These are phyloP conservation scores for Tremellales sp. DNA, from an alignment of 1,284 basidiomycete genomes.

Conservation along the genomic window DNA sequence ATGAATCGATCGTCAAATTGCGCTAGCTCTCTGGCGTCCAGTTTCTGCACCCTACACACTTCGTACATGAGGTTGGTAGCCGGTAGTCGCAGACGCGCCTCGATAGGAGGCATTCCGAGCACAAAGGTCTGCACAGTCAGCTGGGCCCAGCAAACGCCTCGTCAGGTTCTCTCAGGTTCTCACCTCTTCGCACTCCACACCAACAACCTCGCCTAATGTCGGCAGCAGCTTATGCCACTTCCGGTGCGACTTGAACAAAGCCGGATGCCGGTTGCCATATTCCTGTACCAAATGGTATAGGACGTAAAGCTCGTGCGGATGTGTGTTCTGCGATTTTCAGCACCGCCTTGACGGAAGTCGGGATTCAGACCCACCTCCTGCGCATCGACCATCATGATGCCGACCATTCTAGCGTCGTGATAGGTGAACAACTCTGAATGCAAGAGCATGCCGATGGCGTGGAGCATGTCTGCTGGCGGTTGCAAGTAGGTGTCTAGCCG, in stretches of 20 bases:
- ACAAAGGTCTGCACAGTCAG: conserved; percentile 27
- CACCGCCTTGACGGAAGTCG: background rate
- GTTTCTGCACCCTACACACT: conserved; percentile 80
- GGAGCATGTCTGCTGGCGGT: conserved; percentile 70
- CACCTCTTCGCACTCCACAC: conserved; percentile 45
- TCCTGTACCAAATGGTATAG: conserved; percentile 71
- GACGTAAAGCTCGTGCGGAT: conserved; percentile 79
- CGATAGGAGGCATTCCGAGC: conserved; percentile 58
- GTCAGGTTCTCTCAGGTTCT: conserved; percentile 5
- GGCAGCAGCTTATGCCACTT: conserved; percentile 79
- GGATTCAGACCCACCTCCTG: conserved; percentile 59
- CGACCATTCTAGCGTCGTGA: conserved; percentile 84
- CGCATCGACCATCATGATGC: conserved; percentile 63
- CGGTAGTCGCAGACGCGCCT: conserved; percentile 68
- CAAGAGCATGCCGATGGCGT: conserved; percentile 69
- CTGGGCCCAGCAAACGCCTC: background rate
- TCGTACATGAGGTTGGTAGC: conserved; percentile 79
- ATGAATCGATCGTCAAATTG: conserved; percentile 81
- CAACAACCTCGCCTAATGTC: conserved; percentile 59
- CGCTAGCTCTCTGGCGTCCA: conserved; percentile 64
- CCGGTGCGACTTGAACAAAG: conserved; percentile 70
- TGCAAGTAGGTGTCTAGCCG: conserved; percentile 71
- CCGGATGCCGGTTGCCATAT: conserved; percentile 65
- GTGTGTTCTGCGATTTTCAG: conserved; percentile 60
- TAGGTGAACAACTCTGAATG: conserved; percentile 79